Conservation (phyloP, 768 basidiomycete genomes). For the Astraeus odoratus region DNA sequence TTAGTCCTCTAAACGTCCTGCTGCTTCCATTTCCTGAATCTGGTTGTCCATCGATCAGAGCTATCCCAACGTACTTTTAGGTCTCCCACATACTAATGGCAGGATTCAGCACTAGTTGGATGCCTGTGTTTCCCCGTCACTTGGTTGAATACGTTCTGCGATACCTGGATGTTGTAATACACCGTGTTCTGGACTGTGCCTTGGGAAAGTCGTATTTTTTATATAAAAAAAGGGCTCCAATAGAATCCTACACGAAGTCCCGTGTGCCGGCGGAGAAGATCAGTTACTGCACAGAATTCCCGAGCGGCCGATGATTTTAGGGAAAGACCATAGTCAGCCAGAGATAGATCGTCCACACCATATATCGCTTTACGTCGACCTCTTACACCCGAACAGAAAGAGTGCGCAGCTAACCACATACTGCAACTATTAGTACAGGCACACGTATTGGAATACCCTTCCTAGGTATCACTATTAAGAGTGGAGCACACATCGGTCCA, state of each 20-base stretch:
- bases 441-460: no score
- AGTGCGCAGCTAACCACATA: no score
- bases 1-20: constrained; percentile 3
- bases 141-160: constrained; percentile 27
- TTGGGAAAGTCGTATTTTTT: constrained; percentile 1
- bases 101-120: constrained; percentile 13
- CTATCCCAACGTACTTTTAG: constrained; percentile 19
- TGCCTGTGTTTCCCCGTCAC: constrained; percentile 7
- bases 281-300: no score
- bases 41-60: constrained; percentile 6
- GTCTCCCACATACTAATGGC: constrained; percentile 17
- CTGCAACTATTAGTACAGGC: background rate
- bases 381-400: no score
- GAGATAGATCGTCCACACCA: no score
- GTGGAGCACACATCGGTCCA: background rate
- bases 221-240: background rate
- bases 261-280: no score
- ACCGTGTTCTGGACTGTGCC: constrained; percentile 23
- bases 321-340: no score
- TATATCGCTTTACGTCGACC: no score
- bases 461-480: background rate
- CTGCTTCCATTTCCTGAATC: background rate
- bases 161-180: constrained; percentile 35
- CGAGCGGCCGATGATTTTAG: no score
- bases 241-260: background rate